Conservation (phyloP, 2,329 filamentous ascomycete genomes). For the Ploettnerulaceae sp. region DNA sequence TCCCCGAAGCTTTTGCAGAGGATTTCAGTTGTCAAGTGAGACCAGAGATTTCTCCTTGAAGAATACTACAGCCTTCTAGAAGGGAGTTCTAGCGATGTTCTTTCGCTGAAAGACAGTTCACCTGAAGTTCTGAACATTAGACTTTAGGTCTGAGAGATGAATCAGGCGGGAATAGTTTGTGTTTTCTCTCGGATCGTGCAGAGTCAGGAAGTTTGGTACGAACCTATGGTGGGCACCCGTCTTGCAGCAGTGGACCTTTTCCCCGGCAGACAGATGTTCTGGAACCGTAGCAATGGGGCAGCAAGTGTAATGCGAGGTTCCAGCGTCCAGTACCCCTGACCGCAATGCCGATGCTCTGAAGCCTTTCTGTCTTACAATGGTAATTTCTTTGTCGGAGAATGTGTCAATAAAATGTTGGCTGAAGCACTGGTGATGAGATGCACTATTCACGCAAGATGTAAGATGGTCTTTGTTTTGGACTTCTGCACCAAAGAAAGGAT, state of each 20-base stretch:
- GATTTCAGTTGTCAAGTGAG: constrained; percentile 22
- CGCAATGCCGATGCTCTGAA: constrained; percentile 23
- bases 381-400: constrained; percentile 28
- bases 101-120: constrained; percentile 22
- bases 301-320: constrained; percentile 27
- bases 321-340: constrained; percentile 26
- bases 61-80: constrained; percentile 29
- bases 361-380: constrained; percentile 20
- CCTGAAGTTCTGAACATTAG: constrained; percentile 29
- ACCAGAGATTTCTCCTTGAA: constrained; percentile 20
- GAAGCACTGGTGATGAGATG: constrained; percentile 15
- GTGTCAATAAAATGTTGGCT: constrained; percentile 23
- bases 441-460: constrained; percentile 12
- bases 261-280: constrained; percentile 27
- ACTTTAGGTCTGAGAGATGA: constrained; percentile 24
- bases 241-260: constrained; percentile 27
- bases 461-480: constrained; percentile 30
- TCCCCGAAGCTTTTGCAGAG: constrained; percentile 1
- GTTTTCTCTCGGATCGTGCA: constrained; percentile 29
- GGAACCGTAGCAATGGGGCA: constrained; percentile 27
- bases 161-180: constrained; percentile 31
- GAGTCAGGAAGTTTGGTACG: constrained; percentile 32
- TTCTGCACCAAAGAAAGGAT: constrained; percentile 27
- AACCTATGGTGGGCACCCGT: constrained; percentile 36
- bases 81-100: constrained; percentile 27